Percentiles rank a stretch among this genome's conserved stretches.
phyloP scores from a whole-genome alignment of 768 basidiomycete species.

The Clathrus columnatus region DNA sequence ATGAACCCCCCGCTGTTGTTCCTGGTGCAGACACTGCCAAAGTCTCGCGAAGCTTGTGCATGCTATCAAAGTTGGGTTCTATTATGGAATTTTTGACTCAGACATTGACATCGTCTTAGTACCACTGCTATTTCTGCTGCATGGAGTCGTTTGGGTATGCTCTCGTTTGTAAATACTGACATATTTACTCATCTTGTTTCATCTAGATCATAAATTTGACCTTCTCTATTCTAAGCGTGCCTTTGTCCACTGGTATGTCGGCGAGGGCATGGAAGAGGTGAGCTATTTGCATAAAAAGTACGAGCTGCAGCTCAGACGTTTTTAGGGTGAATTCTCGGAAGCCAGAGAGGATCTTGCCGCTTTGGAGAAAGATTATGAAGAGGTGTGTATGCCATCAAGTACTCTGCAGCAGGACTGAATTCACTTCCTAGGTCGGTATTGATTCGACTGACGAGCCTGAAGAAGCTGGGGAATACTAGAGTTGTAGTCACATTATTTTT shows the following conservation, averaged over 20 bases:
- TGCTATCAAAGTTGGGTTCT: constrained; percentile 51
- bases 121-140: constrained; percentile 64
- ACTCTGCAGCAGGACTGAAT: neutral
- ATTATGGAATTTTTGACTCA: neutral
- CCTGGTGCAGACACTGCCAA: constrained; percentile 72
- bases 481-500: neutral
- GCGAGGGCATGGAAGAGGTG: constrained; percentile 68
- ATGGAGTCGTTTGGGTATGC: constrained; percentile 50
- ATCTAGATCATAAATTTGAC: constrained; percentile 63
- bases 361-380: constrained; percentile 95
- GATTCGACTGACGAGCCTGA: constrained; percentile 4
- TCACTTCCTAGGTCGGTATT: constrained; percentile 5
- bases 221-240: constrained; percentile 60
- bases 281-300: neutral
- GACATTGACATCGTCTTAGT: constrained; percentile 13
- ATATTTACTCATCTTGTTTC: neutral
- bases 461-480: constrained; percentile 8
- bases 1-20: constrained; percentile 66
- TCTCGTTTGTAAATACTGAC: neutral
- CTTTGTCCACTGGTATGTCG: constrained; percentile 37
- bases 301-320: constrained; percentile 23
- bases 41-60: constrained; percentile 67
- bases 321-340: constrained; percentile 92
- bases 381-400: constrained; percentile 45
- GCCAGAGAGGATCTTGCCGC: constrained; percentile 99